A percentile compares a stretch with the other conserved stretches of the same genome.
These are phyloP conservation scores for Candida oleophila DNA, from an alignment of 805 yeast species.

Conservation along the genomic window DNA sequence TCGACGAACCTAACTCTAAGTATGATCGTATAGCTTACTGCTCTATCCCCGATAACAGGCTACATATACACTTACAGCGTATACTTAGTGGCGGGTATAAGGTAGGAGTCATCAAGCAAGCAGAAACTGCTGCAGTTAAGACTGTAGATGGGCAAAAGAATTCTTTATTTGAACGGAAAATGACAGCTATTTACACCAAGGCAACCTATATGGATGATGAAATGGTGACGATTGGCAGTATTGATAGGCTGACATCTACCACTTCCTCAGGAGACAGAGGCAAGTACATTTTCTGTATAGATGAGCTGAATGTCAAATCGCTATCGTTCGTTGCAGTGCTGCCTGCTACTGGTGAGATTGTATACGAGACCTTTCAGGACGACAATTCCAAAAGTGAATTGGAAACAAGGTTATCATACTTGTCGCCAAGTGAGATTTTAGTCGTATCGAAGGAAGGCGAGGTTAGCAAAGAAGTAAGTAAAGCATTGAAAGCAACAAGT, in stretches of 20 bases:
- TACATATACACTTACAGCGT: constrained; percentile 75
- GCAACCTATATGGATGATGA: constrained; percentile 80
- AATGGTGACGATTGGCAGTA: constrained; percentile 13
- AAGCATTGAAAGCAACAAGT: constrained; percentile 17
- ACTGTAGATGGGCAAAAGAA: constrained; percentile 46
- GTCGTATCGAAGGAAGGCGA: constrained; percentile 33
- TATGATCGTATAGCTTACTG: constrained; percentile 77
- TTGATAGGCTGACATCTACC: constrained; percentile 5
- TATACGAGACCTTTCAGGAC: constrained; percentile 72
- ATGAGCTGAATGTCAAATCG: constrained; percentile 15
- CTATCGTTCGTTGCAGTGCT: constrained; percentile 61
- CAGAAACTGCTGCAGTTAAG: constrained; percentile 77
- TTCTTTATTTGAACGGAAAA: constrained; percentile 60
- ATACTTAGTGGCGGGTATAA: constrained; percentile 70
- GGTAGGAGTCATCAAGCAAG: constrained; percentile 85
- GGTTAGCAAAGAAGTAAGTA: constrained; percentile 30
- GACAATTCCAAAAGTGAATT: constrained; percentile 54
- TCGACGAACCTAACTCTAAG: constrained; percentile 49
- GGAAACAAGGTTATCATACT: constrained; percentile 70
- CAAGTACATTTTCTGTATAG: constrained; percentile 48
- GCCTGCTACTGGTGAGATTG: constrained; percentile 71
- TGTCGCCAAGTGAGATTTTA: constrained; percentile 76
- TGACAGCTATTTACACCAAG: constrained; percentile 72
- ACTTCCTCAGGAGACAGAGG: constrained; percentile 27
- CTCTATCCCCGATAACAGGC: constrained; percentile 75